A percentile compares a stretch with the other conserved stretches of the same genome.
Conservation (phyloP, 2,329 filamentous ascomycete species). For the Sclerotinia borealis region DNA sequence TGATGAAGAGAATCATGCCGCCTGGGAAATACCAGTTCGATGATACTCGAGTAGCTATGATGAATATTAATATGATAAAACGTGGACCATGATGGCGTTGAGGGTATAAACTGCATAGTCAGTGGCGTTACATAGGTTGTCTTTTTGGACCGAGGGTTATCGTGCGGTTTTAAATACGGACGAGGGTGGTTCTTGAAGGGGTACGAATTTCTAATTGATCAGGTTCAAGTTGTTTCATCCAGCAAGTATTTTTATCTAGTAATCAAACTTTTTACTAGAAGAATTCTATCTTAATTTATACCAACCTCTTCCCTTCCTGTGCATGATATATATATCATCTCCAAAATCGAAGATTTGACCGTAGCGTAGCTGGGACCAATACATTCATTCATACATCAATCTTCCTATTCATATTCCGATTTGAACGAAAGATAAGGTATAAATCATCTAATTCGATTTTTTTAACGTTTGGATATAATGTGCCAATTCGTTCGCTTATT, state of each 20-base stretch:
- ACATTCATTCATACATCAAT: too few species aligned
- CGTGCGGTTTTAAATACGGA: background rate
- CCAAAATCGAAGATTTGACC: too few species aligned
- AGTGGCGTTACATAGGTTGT: background rate
- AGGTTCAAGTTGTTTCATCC: background rate
- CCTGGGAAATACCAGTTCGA: constrained; percentile 37
- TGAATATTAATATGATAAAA: background rate
- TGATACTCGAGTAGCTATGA: constrained; percentile 14
- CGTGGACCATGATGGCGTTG: background rate
- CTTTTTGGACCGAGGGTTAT: background rate
- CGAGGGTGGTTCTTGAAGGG: background rate
- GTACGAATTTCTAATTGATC: too few species aligned
- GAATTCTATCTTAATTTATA: background rate
- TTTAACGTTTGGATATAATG: background rate
- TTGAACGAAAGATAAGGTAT: too few species aligned
- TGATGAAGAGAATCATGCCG: constrained; percentile 41
- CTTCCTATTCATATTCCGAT: too few species aligned
- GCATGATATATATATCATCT: background rate
- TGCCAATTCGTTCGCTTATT: background rate
- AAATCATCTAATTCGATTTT: too few species aligned
- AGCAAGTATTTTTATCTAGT: background rate
- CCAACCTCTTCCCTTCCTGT: background rate
- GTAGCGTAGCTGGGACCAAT: too few species aligned
- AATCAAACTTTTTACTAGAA: background rate
- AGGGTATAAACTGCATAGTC: background rate